These are phyloP conservation scores for Lactarius deliciosus DNA, from an alignment of 768 basidiomycete genomes.

Conservation along the genomic window DNA sequence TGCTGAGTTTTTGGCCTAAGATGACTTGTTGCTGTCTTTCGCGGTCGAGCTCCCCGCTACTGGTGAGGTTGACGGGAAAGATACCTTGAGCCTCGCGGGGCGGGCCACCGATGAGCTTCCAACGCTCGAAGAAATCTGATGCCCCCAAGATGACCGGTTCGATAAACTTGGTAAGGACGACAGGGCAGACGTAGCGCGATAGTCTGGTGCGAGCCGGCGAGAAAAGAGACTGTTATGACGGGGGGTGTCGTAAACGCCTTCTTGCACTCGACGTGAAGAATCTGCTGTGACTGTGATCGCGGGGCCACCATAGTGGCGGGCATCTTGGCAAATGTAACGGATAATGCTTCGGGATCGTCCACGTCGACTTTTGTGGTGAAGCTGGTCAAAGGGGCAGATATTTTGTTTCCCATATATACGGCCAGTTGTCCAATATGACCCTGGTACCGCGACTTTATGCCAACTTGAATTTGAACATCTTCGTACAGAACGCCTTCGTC, in stretches of 20 bases:
- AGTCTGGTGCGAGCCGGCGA: conserved; percentile 89
- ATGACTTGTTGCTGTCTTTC: conserved; percentile 73
- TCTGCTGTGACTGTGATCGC: conserved; percentile 87
- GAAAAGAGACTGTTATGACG: conserved; percentile 81
- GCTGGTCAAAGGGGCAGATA: conserved; percentile 82
- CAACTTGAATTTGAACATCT: conserved; percentile 93
- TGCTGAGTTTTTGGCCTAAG: conserved; percentile 69
- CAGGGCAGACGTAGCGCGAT: conserved; percentile 80
- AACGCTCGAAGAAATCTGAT: conserved; percentile 93
- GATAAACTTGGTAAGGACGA: conserved; percentile 88
- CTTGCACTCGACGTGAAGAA: conserved; percentile 94
- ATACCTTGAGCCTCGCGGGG: conserved; percentile 89
- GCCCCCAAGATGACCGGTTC: conserved; percentile 85
- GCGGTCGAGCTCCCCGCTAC: conserved; percentile 70
- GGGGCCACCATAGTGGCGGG: conserved; percentile 79
- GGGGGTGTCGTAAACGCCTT: conserved; percentile 76
- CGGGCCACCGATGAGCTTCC: conserved; percentile 95
- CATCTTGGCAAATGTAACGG: conserved; percentile 86
- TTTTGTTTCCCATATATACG: conserved; percentile 95
- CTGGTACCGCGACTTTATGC: conserved; percentile 95
- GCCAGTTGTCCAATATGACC: conserved; percentile 92
- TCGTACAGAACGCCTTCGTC: conserved; percentile 93
- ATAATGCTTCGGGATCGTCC: conserved; percentile 71
- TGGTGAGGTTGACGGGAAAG: conserved; percentile 74
- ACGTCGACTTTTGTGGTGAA: conserved; percentile 83